Evolutionary conservation across 805 yeast genomes (phyloP), one percentile per base, ranked within the genome.

Genomic region (Kazachstania bromeliacearum): DNA sequence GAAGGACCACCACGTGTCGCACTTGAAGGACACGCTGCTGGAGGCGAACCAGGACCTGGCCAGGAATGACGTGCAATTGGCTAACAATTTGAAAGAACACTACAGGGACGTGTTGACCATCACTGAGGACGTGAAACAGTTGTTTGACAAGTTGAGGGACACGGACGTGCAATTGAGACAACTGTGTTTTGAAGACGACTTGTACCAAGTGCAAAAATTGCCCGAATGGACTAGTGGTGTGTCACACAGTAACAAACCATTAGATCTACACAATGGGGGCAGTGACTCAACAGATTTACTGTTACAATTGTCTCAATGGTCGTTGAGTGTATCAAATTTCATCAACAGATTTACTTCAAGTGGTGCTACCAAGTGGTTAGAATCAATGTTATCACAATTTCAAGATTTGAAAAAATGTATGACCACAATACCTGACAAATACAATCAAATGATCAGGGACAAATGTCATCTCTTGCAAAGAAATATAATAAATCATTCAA

Each of bases 171-270:
- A 46, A 6, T 48, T 57, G 27, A 45, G 48, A 44, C 49, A 48
- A 4, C 39, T 57, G n/a, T 57, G 62, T 37, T 57, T 57, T 30
- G 42, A 51, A 31, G 62, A 57, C 39, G 43, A 46, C 13, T 8
- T 24, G 7, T 52, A 35, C 38, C 48, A 46, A 25, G 32, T 55
- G 15, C 42, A 39, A 10, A 50, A 46, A 32, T 21, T 53, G n/a
- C 43, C 54, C 7, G 52, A 45, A 10, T 15, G 40, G 22, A 17
- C 6, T 13, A 28, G 20, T 20, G 28, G 21, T 5, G 20, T n/a
- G 17, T 10, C 4, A 6, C 17, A 9, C 29, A 14, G 27, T 16
- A 20, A 13, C 22, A 13, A 8, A 6, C 14, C 28, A 12, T 9
- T 5, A 4, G 28, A 14, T 23, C 18, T 4, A 2, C 26, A 25